A percentile compares a stretch with the other conserved stretches of the same genome.
phyloP scores from a whole-genome alignment of 768 basidiomycete species.

The Mrakia gelida region DNA sequence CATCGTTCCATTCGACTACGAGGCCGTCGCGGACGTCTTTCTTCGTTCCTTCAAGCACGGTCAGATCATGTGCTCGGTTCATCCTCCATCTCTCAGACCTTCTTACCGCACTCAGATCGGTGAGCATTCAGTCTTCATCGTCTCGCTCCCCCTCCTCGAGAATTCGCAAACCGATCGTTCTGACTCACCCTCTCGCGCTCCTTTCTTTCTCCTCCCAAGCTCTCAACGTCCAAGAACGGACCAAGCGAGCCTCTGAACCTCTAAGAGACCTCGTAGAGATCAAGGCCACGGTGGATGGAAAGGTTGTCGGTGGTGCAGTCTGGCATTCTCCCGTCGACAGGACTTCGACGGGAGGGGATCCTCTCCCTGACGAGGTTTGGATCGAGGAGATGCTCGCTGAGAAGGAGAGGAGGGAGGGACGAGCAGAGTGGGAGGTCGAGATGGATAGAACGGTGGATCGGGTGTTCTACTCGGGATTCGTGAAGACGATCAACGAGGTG shows the following conservation, averaged over 20 bases:
- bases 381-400: too few relatives aligned
- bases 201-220: background rate
- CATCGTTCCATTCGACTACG: background rate
- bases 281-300: background rate
- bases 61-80: background rate
- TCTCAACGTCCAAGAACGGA: background rate
- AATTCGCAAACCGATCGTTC: too few relatives aligned
- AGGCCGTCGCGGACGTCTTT: background rate
- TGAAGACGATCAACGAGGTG: background rate
- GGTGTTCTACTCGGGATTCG: background rate
- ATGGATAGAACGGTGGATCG: background rate
- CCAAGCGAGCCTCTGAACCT: background rate
- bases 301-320: background rate
- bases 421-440: background rate
- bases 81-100: background rate
- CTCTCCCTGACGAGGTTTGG: background rate
- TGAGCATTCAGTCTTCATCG: background rate
- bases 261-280: background rate
- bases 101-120: background rate
- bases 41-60: background rate
- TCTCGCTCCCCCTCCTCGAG: background rate
- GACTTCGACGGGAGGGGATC: background rate
- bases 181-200: background rate
- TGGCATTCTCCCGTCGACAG: background rate
- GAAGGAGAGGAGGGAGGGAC: background rate